A percentile compares a stretch with the other conserved stretches of the same genome.
Conservation (phyloP, 2,329 filamentous ascomycete genomes). For the Diaporthe velutina region DNA sequence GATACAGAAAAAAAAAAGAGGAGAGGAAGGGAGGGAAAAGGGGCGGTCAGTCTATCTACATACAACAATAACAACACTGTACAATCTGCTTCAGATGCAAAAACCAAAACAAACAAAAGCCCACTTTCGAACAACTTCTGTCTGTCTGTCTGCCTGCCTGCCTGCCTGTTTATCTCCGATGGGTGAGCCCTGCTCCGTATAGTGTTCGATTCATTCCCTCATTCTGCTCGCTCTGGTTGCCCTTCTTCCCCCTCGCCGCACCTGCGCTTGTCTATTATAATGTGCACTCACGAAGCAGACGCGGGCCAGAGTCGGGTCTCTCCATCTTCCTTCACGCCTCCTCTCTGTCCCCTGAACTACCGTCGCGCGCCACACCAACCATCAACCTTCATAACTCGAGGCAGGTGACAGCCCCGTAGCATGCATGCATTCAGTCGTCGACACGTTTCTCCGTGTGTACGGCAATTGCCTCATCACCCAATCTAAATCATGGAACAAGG, state of each 20-base stretch:
- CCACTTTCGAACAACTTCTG: neutral
- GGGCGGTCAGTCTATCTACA: constrained; percentile 20
- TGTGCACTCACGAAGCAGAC: constrained; percentile 5
- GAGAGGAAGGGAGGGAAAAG: constrained; percentile 2
- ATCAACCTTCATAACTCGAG: neutral
- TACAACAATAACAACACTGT: constrained; percentile 25
- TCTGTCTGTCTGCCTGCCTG: neutral
- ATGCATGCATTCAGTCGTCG: constrained; percentile 24
- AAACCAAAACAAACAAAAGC: neutral
- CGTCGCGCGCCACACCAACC: neutral
- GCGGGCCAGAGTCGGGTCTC: neutral
- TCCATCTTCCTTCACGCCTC: neutral
- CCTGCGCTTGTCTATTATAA: constrained; percentile 17
- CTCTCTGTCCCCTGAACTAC: neutral
- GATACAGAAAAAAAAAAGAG: neutral
- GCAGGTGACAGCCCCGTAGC: neutral
- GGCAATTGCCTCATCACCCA: neutral
- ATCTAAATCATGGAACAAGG: constrained; percentile 4
- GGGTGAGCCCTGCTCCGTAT: constrained; percentile 8
- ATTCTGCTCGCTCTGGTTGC: neutral
- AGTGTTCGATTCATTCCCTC: neutral
- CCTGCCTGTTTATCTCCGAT: neutral
- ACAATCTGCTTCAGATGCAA: constrained; percentile 24
- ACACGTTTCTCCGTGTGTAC: constrained; percentile 5
- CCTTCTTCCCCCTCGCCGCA: neutral